Percentiles rank a stretch among this genome's conserved stretches.
phyloP scores from a whole-genome alignment of 768 basidiomycete species.

The Pleurotus giganteus region DNA sequence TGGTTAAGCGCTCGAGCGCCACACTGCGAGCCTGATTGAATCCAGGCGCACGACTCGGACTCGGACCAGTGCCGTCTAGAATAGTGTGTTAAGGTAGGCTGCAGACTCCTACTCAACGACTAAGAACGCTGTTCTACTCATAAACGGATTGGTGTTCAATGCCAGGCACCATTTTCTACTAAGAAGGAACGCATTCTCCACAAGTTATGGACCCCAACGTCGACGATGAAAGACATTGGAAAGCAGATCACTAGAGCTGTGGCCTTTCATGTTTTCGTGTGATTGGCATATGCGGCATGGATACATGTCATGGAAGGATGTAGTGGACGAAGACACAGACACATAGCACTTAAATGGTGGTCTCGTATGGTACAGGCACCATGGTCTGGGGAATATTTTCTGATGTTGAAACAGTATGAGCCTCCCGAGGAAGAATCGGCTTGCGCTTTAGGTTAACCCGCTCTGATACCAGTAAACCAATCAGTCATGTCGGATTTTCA shows the following conservation, averaged over 20 bases:
- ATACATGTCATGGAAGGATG: slow-evolving; percentile 7
- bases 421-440: slow-evolving; percentile 78
- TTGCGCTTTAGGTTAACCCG: slow-evolving; percentile 83
- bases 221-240: neutral
- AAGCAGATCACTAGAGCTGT: neutral
- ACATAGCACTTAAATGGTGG: slow-evolving; percentile 71
- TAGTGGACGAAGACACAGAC: neutral
- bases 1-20: too few relatives aligned
- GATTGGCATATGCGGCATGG: slow-evolving; percentile 6
- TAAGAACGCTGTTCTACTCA: too few relatives aligned
- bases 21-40: too few relatives aligned
- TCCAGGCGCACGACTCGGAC: too few relatives aligned
- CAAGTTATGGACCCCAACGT: neutral
- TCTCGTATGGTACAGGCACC: slow-evolving; percentile 92
- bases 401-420: slow-evolving; percentile 66
- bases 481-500: neutral
- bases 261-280: slow-evolving; percentile 6
- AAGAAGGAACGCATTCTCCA: too few relatives aligned
- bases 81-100: too few relatives aligned
- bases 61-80: too few relatives aligned
- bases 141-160: too few relatives aligned
- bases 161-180: too few relatives aligned
- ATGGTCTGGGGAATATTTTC: slow-evolving; percentile 92
- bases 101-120: too few relatives aligned
- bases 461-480: slow-evolving; percentile 42